Conservation (phyloP, 2,329 filamentous ascomycete species). For the Fusarium clavum region DNA sequence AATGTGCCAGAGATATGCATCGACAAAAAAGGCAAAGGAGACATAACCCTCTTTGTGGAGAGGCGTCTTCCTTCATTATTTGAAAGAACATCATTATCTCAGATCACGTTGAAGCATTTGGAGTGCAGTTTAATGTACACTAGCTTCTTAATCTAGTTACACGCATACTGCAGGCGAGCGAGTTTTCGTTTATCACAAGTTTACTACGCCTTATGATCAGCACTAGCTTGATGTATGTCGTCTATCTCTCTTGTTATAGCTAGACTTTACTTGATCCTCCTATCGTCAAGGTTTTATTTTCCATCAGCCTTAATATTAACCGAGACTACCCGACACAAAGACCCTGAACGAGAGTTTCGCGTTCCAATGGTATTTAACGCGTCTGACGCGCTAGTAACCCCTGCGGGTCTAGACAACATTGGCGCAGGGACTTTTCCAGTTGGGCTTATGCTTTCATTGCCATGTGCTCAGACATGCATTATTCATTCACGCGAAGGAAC, state of each 20-base stretch:
- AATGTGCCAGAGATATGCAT: too few species aligned
- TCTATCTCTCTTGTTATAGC: background rate
- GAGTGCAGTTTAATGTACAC: background rate
- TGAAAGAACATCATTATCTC: too few species aligned
- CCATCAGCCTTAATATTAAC: background rate
- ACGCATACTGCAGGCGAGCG: background rate
- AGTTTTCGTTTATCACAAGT: background rate
- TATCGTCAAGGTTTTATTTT: background rate
- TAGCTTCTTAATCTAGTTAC: background rate
- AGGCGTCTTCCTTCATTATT: too few species aligned
- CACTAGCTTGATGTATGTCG: background rate
- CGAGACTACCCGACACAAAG: background rate
- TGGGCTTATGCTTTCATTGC: background rate
- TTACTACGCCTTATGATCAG: background rate
- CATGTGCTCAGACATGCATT: background rate
- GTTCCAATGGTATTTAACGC: background rate
- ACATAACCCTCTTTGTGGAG: too few species aligned
- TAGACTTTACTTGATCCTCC: background rate
- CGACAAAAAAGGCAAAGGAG: too few species aligned
- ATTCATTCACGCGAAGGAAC: background rate
- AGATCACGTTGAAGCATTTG: constrained; percentile 48
- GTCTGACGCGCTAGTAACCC: background rate
- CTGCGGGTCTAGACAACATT: background rate
- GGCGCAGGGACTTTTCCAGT: background rate
- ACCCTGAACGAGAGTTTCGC: background rate